Percentiles rank a stretch among this genome's conserved stretches.
Conservation (phyloP, 495 filamentous ascomycete genomes). For the Pyrenula massariospora region DNA sequence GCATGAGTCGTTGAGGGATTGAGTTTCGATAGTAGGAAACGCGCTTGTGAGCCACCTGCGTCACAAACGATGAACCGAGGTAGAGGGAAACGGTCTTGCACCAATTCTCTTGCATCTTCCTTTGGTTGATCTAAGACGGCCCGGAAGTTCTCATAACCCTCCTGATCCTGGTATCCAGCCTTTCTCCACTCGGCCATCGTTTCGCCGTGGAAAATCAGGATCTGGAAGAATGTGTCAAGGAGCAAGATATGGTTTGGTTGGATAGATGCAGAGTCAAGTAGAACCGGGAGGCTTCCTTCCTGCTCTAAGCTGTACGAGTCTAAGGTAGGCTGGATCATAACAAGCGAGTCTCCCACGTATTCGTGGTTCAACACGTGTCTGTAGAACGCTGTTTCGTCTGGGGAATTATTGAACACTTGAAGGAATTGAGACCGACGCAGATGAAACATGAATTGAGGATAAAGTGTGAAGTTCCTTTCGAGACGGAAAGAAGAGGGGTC, state of each 20-base stretch:
- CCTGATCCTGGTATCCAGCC: conserved; percentile 94
- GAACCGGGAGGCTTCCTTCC: conserved; percentile 78
- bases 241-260: conserved; percentile 90
- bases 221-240: conserved; percentile 98
- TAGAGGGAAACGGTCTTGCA: conserved; percentile 92
- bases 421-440: conserved; percentile 93
- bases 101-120: conserved; percentile 94
- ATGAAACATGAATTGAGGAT: conserved; percentile 99
- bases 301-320: conserved; percentile 97
- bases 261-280: conserved; percentile 92
- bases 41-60: conserved; percentile 92
- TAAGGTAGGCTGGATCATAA: conserved; percentile 98
- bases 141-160: conserved; percentile 96
- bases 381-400: conserved; percentile 98
- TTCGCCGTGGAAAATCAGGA: conserved; percentile 97
- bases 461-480: conserved; percentile 98
- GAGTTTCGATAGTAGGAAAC: conserved; percentile 94
- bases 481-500: conserved; percentile 95
- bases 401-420: conserved; percentile 99
- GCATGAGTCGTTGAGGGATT: conserved; percentile 99
- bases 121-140: conserved; percentile 85
- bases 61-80: conserved; percentile 99
- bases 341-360: conserved; percentile 89
- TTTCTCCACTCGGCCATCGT: conserved; percentile 98
- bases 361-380: conserved; percentile 95